Conservation (phyloP, 163 green algal genomes). For the Scenedesmus sp. region DNA sequence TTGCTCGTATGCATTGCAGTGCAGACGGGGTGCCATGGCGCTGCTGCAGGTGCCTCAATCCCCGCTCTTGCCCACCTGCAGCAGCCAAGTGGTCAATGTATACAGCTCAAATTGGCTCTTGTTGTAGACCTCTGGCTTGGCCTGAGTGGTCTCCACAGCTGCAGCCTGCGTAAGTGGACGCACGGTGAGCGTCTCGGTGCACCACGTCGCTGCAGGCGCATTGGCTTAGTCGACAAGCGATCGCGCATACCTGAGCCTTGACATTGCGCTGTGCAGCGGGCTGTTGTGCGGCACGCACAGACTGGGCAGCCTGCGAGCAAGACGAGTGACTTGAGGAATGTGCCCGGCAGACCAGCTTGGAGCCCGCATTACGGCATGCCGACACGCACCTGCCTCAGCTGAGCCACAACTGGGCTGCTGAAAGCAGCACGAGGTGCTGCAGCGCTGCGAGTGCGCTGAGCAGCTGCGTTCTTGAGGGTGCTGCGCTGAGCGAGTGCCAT, state of each 20-base stretch:
- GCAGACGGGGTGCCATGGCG: not conserved
- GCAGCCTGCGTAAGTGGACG: slow-evolving; percentile 7
- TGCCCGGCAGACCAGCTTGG: not conserved
- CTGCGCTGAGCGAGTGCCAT: slow-evolving; percentile 36
- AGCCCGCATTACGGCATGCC: slow-evolving; percentile 4
- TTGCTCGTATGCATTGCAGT: not conserved
- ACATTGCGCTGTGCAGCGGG: slow-evolving; percentile 19
- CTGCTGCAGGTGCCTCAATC: not conserved
- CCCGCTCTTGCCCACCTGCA: slow-evolving; percentile 26
- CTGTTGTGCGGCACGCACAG: slow-evolving; percentile 7
- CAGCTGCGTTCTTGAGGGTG: slow-evolving; percentile 38
- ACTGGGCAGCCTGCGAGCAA: slow-evolving; percentile 38
- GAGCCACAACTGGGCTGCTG: slow-evolving; percentile 30
- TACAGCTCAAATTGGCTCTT: slow-evolving; percentile 43
- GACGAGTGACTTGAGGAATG: not conserved
- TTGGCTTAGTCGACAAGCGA: not conserved
- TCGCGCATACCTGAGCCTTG: slow-evolving; percentile 21
- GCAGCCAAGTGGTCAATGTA: slow-evolving; percentile 45
- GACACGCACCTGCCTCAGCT: slow-evolving; percentile 40
- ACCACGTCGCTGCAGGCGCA: not conserved
- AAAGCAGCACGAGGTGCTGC: slow-evolving; percentile 43
- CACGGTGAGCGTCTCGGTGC: slow-evolving; percentile 4
- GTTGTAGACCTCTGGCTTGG: slow-evolving; percentile 30
- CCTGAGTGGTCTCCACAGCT: slow-evolving; percentile 33
- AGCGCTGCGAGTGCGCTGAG: slow-evolving; percentile 17